Evolutionary conservation across 2,329 filamentous ascomycete genomes (phyloP).

Genomic region (Bimuria novae-zelandiae): DNA sequence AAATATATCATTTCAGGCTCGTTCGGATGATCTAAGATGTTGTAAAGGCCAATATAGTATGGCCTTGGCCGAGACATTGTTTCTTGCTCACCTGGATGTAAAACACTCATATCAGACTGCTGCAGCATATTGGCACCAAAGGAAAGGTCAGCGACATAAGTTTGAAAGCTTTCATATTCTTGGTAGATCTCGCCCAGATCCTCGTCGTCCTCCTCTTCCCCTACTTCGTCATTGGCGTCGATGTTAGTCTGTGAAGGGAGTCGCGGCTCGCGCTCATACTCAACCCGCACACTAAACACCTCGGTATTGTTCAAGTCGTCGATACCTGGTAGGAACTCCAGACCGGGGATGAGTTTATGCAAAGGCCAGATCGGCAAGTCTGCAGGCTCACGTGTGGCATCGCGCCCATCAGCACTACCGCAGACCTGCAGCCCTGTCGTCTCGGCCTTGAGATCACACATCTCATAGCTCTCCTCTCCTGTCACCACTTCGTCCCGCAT

Average conservation of each 20-base stretch:
- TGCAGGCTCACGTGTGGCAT: neutral
- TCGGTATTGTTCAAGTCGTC: neutral
- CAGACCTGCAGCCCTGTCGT: neutral
- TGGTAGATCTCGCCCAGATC: neutral
- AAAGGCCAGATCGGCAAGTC: neutral
- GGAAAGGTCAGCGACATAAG: neutral
- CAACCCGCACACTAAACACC: neutral
- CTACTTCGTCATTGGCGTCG: neutral
- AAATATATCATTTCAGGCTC: neutral
- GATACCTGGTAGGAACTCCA: constrained; percentile 1
- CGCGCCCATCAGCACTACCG: neutral
- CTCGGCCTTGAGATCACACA: neutral
- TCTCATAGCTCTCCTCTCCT: neutral
- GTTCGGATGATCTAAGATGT: neutral
- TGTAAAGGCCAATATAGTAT: neutral
- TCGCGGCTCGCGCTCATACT: neutral
- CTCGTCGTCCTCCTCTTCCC: neutral
- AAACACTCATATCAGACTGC: neutral
- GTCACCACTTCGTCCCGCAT: no score
- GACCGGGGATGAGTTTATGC: neutral
- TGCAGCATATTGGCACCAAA: neutral
- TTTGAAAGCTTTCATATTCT: neutral
- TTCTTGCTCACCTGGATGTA: neutral
- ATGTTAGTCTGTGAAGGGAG: neutral
- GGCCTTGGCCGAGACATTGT: neutral